phyloP scores from a whole-genome alignment of 768 basidiomycete species.

The Hypholoma sublateritium region DNA sequence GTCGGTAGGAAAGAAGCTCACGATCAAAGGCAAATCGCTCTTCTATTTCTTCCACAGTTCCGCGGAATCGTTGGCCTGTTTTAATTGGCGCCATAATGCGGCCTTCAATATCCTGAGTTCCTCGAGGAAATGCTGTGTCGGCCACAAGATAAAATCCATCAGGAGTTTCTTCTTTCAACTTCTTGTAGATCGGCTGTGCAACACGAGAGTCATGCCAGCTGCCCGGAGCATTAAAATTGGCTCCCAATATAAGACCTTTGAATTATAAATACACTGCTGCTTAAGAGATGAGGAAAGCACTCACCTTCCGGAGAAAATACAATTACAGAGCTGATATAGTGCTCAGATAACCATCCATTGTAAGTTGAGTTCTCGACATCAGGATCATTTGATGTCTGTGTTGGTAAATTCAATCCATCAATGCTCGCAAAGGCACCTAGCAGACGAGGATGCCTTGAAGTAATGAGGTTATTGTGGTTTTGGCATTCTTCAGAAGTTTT shows the following conservation, averaged over 20 bases:
- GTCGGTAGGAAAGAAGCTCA: conserved; percentile 42
- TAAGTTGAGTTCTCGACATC: conserved; percentile 47
- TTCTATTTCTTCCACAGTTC: conserved; percentile 17
- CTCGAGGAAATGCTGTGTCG: conserved; percentile 46
- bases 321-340: conserved; percentile 39
- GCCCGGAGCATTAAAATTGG: conserved; percentile 39
- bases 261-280: conserved; percentile 1
- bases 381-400: conserved; percentile 33
- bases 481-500: conserved; percentile 23
- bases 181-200: conserved; percentile 37
- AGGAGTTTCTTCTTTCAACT: conserved; percentile 31
- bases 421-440: conserved; percentile 39
- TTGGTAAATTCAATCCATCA: conserved; percentile 39
- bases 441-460: conserved; percentile 20
- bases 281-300: neutral
- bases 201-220: conserved; percentile 51
- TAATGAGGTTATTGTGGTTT: conserved; percentile 24
- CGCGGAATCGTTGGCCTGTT: conserved; percentile 20
- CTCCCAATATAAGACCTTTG: neutral
- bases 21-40: conserved; percentile 28
- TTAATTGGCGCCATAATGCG: conserved; percentile 40
- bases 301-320: conserved; percentile 35
- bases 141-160: conserved; percentile 41
- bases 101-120: conserved; percentile 27
- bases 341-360: conserved; percentile 42